Evolutionary conservation across 768 basidiomycete genomes (phyloP).

Genomic region (Suillus lakei): DNA sequence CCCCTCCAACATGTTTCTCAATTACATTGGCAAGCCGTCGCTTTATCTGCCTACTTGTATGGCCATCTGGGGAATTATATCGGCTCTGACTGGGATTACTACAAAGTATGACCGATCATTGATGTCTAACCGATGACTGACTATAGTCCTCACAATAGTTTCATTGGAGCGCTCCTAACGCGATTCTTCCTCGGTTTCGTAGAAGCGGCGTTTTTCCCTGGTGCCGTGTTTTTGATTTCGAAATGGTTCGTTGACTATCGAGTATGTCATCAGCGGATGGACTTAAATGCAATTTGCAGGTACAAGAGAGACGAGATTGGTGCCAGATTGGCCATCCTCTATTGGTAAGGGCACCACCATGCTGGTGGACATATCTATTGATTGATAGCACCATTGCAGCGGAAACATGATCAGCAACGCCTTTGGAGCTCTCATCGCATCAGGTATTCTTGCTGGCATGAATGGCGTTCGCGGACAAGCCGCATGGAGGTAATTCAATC

Average conservation of each 20-base stretch:
- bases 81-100: conserved; percentile 48
- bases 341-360: conserved; percentile 30
- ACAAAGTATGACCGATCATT: conserved; percentile 29
- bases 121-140: not conserved
- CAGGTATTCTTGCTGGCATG: conserved; percentile 52
- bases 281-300: conserved; percentile 33
- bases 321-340: conserved; percentile 47
- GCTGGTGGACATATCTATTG: not conserved
- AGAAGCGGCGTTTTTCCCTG: conserved; percentile 51
- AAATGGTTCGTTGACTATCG: conserved; percentile 36
- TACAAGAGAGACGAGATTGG: conserved; percentile 51
- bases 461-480: conserved; percentile 51
- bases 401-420: conserved; percentile 60
- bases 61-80: conserved; percentile 72
- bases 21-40: conserved; percentile 69
- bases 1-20: conserved; percentile 72
- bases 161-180: conserved; percentile 44
- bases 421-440: conserved; percentile 56
- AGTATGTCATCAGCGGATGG: conserved; percentile 26
- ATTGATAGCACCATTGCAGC: not conserved
- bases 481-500: conserved; percentile 46
- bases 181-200: conserved; percentile 61
- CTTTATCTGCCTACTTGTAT: conserved; percentile 69
- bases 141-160: conserved; percentile 31
- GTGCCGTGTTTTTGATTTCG: conserved; percentile 44